Conservation (phyloP, 345 rosid species). For the Arabidopsis arenosa region DNA sequence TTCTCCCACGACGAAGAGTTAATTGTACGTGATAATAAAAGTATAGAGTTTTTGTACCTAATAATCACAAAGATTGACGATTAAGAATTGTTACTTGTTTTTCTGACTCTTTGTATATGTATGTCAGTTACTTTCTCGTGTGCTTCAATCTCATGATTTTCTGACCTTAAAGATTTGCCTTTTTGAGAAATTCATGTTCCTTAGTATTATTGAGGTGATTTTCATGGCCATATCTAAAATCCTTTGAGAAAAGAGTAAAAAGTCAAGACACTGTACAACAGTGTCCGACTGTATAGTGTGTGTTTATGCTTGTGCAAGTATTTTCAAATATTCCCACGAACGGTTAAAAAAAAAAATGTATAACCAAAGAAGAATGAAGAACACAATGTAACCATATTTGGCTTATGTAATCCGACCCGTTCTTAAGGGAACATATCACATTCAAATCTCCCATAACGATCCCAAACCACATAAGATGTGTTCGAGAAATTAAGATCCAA, state of each 20-base stretch:
- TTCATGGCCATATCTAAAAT: neutral
- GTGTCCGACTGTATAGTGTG: too few species aligned
- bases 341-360: slow-evolving; percentile 18
- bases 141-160: neutral
- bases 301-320: neutral
- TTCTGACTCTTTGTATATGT: neutral
- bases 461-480: slow-evolving; percentile 26
- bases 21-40: too few species aligned
- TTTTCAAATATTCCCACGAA: neutral
- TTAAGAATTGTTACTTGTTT: too few species aligned
- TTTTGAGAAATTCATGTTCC: neutral
- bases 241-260: neutral
- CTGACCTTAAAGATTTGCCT: neutral
- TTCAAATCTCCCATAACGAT: slow-evolving; percentile 26
- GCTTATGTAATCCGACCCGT: slow-evolving; percentile 28
- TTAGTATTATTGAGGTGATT: neutral
- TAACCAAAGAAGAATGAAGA: slow-evolving; percentile 25
- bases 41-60: too few species aligned
- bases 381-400: slow-evolving; percentile 19
- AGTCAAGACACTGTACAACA: neutral
- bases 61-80: too few species aligned
- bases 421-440: slow-evolving; percentile 26
- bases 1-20: too few species aligned
- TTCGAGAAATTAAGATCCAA: slow-evolving; percentile 11
- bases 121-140: slow-evolving; percentile 8